These are phyloP conservation scores for Cylindrotheca closterium DNA, from an alignment of 108 stramenopile species.

Conservation along the genomic window DNA sequence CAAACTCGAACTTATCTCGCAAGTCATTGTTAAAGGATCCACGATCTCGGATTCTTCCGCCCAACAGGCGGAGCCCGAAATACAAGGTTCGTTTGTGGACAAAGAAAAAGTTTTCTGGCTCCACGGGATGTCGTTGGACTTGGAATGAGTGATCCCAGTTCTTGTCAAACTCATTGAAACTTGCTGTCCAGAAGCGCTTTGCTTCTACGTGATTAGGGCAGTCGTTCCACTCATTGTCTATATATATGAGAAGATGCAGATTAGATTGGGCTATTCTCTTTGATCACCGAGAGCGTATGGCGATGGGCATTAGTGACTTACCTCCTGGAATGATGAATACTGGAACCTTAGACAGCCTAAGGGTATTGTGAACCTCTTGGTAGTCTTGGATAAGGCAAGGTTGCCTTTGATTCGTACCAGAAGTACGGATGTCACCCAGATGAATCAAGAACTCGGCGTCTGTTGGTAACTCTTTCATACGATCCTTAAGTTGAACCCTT, in stretches of 20 bases:
- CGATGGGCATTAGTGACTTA: conserved; percentile 3
- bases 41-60: conserved; percentile 14
- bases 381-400: conserved; percentile 21
- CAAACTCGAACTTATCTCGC: conserved; percentile 22
- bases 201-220: conserved; percentile 33
- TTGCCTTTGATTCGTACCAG: neutral
- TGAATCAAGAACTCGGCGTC: conserved; percentile 73
- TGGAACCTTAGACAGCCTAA: conserved; percentile 33
- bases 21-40: conserved; percentile 19
- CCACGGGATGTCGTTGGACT: conserved; percentile 12
- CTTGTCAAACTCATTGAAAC: conserved; percentile 26
- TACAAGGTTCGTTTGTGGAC: conserved; percentile 34
- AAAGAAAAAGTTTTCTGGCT: conserved; percentile 35
- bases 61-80: conserved; percentile 35
- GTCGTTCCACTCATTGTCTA: conserved; percentile 52
- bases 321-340: conserved; percentile 50
- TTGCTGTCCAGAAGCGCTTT: conserved; percentile 18
- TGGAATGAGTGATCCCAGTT: conserved; percentile 33
- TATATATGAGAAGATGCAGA: too few species aligned
- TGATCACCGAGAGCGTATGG: too few species aligned
- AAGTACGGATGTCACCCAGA: conserved; percentile 55
- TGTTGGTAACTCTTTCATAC: conserved; percentile 22
- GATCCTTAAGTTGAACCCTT: conserved; percentile 5
- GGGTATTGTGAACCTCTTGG: conserved; percentile 17
- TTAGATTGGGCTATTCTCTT: too few species aligned